phyloP scores from a whole-genome alignment of 139 green algal genomes.

The Limnomonas spitsbergensis region DNA sequence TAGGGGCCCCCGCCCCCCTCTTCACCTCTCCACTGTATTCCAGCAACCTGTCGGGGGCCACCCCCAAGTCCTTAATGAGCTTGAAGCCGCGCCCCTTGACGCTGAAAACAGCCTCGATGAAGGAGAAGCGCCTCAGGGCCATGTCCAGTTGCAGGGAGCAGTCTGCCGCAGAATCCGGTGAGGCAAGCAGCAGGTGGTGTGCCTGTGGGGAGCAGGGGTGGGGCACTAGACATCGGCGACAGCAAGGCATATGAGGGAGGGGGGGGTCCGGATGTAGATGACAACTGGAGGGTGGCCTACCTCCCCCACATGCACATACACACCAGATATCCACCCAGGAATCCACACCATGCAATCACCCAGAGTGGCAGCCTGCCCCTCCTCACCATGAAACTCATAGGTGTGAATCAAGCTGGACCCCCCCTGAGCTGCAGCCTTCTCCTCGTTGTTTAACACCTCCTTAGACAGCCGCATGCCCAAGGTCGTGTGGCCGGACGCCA shows the following conservation, averaged over 20 bases:
- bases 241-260: not conserved
- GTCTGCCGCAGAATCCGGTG: not conserved
- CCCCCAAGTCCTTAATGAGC: not conserved
- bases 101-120: not conserved
- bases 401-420: not conserved
- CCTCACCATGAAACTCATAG: not conserved
- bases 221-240: not conserved
- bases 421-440: not conserved
- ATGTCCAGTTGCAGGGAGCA: not conserved
- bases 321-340: not conserved
- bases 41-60: not conserved
- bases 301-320: not conserved
- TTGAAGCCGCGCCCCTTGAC: not conserved
- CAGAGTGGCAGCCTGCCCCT: not conserved
- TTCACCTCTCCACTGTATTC: not conserved
- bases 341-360: not conserved
- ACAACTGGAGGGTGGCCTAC: not conserved
- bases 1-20: too few species aligned
- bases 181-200: not conserved
- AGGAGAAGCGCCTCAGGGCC: not conserved
- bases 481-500: not conserved
- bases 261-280: not conserved
- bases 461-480: not conserved
- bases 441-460: not conserved
- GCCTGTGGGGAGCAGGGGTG: not conserved